phyloP scores from a whole-genome alignment of 805 yeast species.

The Zygoascus ofunaensis region DNA sequence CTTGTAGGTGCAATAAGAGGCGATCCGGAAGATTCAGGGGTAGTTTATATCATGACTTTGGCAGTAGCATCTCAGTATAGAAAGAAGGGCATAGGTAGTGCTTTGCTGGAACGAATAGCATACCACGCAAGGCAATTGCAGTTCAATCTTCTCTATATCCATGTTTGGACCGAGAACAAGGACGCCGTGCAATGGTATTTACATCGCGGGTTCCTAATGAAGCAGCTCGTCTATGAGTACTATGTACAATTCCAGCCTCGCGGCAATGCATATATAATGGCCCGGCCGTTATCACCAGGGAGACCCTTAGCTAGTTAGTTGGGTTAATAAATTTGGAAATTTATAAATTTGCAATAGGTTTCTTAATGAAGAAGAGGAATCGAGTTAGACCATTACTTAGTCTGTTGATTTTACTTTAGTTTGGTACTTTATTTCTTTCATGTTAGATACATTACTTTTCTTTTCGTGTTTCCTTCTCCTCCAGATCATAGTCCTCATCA shows the following conservation, averaged over 20 bases:
- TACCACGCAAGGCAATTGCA: slow-evolving; percentile 47
- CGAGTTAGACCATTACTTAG: neutral
- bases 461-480: slow-evolving; percentile 10
- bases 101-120: slow-evolving; percentile 48
- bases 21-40: slow-evolving; percentile 34
- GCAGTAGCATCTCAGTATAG: slow-evolving; percentile 63
- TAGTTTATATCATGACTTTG: slow-evolving; percentile 54
- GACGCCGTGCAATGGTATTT: slow-evolving; percentile 44
- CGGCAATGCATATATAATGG: slow-evolving; percentile 37
- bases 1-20: slow-evolving; percentile 40
- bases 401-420: neutral
- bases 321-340: neutral
- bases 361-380: too few relatives aligned
- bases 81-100: slow-evolving; percentile 50
- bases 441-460: slow-evolving; percentile 7
- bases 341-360: too few relatives aligned
- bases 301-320: neutral
- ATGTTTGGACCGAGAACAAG: slow-evolving; percentile 40
- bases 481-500: slow-evolving; percentile 34
- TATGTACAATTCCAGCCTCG: slow-evolving; percentile 36
- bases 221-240: slow-evolving; percentile 35
- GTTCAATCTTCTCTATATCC: slow-evolving; percentile 44
- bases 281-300: neutral
- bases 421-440: too few relatives aligned
- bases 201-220: slow-evolving; percentile 39